phyloP scores from a whole-genome alignment of 2,329 filamentous ascomycete genomes.

The Fusarium sp. region DNA sequence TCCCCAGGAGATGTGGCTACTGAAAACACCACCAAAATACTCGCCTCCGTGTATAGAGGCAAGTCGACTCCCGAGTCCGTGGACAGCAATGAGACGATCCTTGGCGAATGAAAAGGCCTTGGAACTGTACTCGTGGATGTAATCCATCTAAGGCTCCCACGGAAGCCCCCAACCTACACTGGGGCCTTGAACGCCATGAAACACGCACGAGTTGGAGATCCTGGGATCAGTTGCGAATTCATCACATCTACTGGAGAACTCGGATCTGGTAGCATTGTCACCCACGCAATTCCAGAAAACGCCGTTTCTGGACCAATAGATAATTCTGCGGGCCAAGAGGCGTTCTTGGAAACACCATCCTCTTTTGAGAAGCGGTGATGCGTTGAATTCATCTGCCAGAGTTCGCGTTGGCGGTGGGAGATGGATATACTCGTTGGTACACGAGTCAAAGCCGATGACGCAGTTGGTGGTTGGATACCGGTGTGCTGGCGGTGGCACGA shows the following conservation, averaged over 20 bases:
- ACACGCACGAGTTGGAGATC: neutral
- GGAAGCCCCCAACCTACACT: neutral
- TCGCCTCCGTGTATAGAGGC: neutral
- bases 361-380: neutral
- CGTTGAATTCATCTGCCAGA: neutral
- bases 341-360: constrained; percentile 9
- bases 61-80: neutral
- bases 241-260: neutral
- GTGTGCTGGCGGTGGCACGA: neutral
- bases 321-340: neutral
- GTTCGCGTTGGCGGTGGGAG: neutral
- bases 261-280: neutral
- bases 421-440: neutral
- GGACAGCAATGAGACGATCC: neutral
- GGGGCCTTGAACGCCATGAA: neutral
- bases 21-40: neutral
- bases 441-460: neutral
- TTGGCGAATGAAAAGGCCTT: neutral
- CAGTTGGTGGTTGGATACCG: neutral
- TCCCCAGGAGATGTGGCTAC: neutral
- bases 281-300: neutral
- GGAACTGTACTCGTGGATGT: neutral
- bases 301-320: neutral
- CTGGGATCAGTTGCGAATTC: neutral
- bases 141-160: neutral